Evolutionary conservation across 2,329 filamentous ascomycete species (phyloP), one percentile per base, ranked within the genome.

Genomic region (Xylaria sp.): DNA sequence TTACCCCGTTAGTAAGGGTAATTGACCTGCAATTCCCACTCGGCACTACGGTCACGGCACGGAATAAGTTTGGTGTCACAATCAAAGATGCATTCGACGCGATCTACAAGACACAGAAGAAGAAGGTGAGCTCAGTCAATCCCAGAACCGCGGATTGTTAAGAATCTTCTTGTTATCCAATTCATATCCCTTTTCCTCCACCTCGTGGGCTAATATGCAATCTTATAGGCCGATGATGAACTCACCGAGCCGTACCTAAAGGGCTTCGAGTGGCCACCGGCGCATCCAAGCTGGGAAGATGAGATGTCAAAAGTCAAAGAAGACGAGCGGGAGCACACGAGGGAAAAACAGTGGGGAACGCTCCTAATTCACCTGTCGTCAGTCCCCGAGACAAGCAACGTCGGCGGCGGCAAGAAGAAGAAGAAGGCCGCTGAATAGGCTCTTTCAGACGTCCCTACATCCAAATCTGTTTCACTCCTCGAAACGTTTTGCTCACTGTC

Each of bases 11-110:
- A 40, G 89, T 98, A 81, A 97, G 96, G 88, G 95, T 93, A 85
- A 95, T 98, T 82, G 94, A 97, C 82, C 87, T 98, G 56, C 90
- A 94, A 82, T 97, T 97, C 86, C 93, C 93, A 17, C 85, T 97
- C 62, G 95, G 95, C 60, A 88, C 96, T 65, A 90, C 95, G 78
- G 92, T 97, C 74, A 93, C 92, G 38, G 95, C 94, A 78, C 89
- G 95, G 78, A 98, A 97, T 83, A 84, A 94, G 76, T 95, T 94
- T 82, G 95, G 95, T 65, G 94, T 98, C 74, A 98, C 95, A 66
- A 95, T 98, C 86, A 97, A 97, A 86, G 95, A 98, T 82, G 94
- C 94, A 67, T 80, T 97, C 80, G 94, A 97, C 81, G 95, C 93
- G 77, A 97, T 98, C 83, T 87, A 97, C 87, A 97, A 97, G 86